Evolutionary conservation across 2,329 filamentous ascomycete genomes (phyloP).

Genomic region (Tolypocladium tundrense): DNA sequence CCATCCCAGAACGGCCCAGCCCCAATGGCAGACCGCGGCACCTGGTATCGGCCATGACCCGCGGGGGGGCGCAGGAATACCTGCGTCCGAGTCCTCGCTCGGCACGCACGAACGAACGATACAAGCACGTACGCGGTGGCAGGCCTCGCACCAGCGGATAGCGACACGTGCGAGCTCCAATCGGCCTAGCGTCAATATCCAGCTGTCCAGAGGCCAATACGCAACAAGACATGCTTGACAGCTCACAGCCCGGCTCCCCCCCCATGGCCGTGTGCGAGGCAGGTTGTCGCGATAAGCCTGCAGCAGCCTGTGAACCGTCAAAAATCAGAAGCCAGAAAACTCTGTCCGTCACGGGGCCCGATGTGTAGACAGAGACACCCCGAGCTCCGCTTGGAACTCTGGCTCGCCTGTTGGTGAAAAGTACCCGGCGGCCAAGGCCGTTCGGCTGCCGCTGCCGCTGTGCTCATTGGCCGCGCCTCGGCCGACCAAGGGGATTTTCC

Average conservation of each 20-base stretch:
- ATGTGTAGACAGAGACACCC: not conserved
- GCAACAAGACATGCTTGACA: not conserved
- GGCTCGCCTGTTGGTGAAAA: not conserved
- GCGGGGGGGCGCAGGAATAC: not conserved
- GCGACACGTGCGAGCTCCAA: constrained; percentile 1
- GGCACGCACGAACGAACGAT: not conserved
- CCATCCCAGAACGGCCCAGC: not conserved
- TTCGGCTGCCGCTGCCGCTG: not conserved
- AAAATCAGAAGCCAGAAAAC: not conserved
- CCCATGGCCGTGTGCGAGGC: no score
- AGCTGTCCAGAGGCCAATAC: not conserved
- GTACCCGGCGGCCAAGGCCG: not conserved
- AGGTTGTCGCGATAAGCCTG: not conserved
- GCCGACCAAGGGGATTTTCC: not conserved
- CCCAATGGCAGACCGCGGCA: not conserved
- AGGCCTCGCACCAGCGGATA: not conserved
- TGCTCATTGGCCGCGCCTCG: not conserved
- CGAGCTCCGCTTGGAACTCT: no score
- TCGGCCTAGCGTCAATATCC: not conserved
- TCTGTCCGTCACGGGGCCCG: not conserved
- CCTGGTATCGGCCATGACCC: no score
- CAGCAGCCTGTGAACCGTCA: not conserved
- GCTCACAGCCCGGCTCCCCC: not conserved
- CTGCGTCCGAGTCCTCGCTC: not conserved
- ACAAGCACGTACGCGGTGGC: not conserved